These are phyloP conservation scores for Coelastrella sp. DNA, from an alignment of 139 green algal species.

Conservation along the genomic window DNA sequence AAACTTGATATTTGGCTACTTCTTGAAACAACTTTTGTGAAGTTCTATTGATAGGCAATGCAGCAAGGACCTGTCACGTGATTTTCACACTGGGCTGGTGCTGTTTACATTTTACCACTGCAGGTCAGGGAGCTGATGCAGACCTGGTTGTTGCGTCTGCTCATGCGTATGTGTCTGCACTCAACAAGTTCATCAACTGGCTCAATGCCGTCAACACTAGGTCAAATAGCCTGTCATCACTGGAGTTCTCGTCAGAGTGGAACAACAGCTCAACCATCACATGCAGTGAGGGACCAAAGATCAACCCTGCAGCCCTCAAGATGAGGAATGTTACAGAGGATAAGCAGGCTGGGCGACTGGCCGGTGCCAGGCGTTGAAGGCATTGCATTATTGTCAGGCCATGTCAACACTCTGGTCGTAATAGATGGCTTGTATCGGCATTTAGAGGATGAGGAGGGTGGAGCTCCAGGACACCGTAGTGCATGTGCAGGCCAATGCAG, in stretches of 20 bases:
- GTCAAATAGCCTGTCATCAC: background rate
- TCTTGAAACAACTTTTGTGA: background rate
- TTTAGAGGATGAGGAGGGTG: no score
- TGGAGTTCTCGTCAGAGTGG: background rate
- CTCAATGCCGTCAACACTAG: conserved; percentile 51
- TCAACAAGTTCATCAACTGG: conserved; percentile 97
- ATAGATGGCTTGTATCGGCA: no score
- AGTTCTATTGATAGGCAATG: background rate
- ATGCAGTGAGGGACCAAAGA: no score
- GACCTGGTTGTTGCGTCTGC: conserved; percentile 95
- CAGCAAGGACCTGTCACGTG: background rate
- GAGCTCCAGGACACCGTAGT: no score
- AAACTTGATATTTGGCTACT: background rate
- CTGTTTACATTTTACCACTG: background rate
- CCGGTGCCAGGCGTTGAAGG: no score
- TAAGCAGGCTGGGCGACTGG: no score
- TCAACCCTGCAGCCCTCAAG: no score
- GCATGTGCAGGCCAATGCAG: no score
- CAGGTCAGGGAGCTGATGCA: conserved; percentile 83
- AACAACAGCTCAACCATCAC: background rate
- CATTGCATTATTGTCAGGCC: no score
- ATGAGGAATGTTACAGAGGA: no score
- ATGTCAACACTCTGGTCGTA: no score
- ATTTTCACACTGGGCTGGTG: background rate
- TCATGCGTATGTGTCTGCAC: conserved; percentile 90